phyloP scores from a whole-genome alignment of 2,329 filamentous ascomycete species.

The Zasmidium citrigriseum region DNA sequence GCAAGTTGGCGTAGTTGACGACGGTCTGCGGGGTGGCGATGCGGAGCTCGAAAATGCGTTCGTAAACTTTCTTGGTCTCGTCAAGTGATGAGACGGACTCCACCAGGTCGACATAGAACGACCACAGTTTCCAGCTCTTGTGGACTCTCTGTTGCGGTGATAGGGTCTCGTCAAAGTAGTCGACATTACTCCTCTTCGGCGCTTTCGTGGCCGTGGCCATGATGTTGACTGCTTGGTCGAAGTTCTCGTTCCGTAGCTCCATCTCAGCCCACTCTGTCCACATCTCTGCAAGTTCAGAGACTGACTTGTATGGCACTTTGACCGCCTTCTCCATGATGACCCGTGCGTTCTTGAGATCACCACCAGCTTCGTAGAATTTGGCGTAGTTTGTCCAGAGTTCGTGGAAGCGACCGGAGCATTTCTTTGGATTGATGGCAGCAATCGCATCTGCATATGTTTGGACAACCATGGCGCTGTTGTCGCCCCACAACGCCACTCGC shows the following conservation, averaged over 20 bases:
- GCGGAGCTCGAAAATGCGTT: conserved; percentile 94
- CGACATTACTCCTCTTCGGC: conserved; percentile 96
- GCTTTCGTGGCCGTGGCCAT: conserved; percentile 97
- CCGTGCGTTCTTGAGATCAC: conserved; percentile 79
- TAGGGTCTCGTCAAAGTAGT: conserved; percentile 95
- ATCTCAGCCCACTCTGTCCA: conserved; percentile 99
- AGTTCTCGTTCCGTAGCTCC: conserved; percentile 94
- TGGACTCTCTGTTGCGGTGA: conserved; percentile 95
- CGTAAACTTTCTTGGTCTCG: conserved; percentile 91
- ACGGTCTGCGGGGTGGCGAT: conserved; percentile 98
- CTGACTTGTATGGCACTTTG: conserved; percentile 96
- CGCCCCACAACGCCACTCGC: conserved; percentile 89
- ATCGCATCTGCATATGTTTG: conserved; percentile 95
- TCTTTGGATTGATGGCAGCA: conserved; percentile 88
- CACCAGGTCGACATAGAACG: conserved; percentile 97
- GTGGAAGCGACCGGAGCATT: conserved; percentile 89
- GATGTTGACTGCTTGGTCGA: conserved; percentile 89
- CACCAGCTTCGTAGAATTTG: conserved; percentile 90
- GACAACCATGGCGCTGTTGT: conserved; percentile 87
- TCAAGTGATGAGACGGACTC: conserved; percentile 90
- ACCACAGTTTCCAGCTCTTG: conserved; percentile 99
- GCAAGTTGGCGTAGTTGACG: conserved; percentile 94
- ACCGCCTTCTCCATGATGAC: conserved; percentile 97
- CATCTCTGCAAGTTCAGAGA: conserved; percentile 94
- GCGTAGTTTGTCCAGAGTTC: conserved; percentile 96